Base-by-base conservation (phyloP, 345 rosid species). In the Iberis pinnata region DNA sequence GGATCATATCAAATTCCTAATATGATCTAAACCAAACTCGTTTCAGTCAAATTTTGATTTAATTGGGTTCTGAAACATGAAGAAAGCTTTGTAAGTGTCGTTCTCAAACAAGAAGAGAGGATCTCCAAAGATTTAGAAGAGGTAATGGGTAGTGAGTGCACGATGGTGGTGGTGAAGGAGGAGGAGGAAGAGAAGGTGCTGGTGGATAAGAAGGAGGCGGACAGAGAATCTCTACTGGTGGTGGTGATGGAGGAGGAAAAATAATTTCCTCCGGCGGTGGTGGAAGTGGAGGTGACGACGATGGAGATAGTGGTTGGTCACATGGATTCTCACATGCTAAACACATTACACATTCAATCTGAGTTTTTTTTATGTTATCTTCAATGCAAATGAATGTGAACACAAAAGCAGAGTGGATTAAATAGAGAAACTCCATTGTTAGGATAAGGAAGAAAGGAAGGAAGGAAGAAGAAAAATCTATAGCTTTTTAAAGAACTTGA, bases 311-410 rank as follows among this genome's bases (percentile, higher is more conserved):
- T 11, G 43, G 53, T 36, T 65, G 70, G 15, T 51, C 54, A 60
- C 71, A 67, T 18, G 64, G 45, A 27, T 64, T 69, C 36, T 43
- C 64, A 15, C 73, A 63, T 50, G 56, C 68, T 45, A 61, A 49
- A 16, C 73, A 69, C 73, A 69, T 63, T 29, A 42, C 22, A 50
- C 77, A 73, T 56, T 37, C 65, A 5, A 51, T 31, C 49, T 50
- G 26, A 1, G 47, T 16, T 53, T 58, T 63, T 15, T 53, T 60
- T n/a, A n/a, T 9, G 55, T 9, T 5, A 36, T 5, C 0, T 2
- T 51, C 41, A 45, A 39, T 8, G 66, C 61, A 53, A 18, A 24
- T 53, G 66, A 53, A 8, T 22, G 40, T 14, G 64, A 53, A 17
- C 40, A 6, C 22, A 60, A 13, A 47, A 67, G 8, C 66, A 60